Base-by-base conservation (phyloP, 2,329 filamentous ascomycete species). In the Fusarium scirpi region DNA sequence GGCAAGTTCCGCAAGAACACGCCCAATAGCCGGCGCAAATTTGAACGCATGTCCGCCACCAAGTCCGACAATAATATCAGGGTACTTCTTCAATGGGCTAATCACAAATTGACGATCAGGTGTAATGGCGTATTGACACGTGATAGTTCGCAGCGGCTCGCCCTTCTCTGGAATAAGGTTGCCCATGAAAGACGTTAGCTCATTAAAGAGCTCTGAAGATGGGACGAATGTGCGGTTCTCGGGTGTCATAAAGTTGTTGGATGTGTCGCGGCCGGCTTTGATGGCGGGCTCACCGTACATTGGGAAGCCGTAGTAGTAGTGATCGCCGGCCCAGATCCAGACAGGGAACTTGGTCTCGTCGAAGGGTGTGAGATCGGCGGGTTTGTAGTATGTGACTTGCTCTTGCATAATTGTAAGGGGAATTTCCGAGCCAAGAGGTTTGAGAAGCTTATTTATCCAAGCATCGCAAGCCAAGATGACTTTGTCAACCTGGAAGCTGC, bases 111-210 rank as follows among this genome's bases (percentile, higher is more conserved):
- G 74, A 2, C 74, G 67, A 24, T 71, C 72, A 0, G 74, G 74
- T 0, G 74, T 76, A 2, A 75, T 70, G 0, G 74, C 66, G 12
- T 76, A 76, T n/a, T 76, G 74, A 9, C 74, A 76, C 1, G 74
- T 76, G 11, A 76, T 59, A 6, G 74, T 76, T 8, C 74, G 69
- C 15, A 75, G 15, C 1, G 68, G 52, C 9, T 58, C 20, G 1
- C 30, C 73, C 51, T 60, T 70, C 6, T n/a, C 16, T 0, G 63
- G 70, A 25, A 71, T 71, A 4, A 71, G 25, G 16, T 30, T 48
- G 1, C 38, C n/a, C 64, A 71, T 65, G 13, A 71, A 69, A 0
- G 38, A 53, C 2, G 56, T 45, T 3, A 71, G 25, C 8, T 71
- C 59, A 3, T 62, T 54, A 4, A 62, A 54, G 1, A 70, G 5